Evolutionary conservation across 2,329 filamentous ascomycete species (phyloP), one percentile per base, ranked within the genome.

Genomic region (Lecanosticta acicola): DNA sequence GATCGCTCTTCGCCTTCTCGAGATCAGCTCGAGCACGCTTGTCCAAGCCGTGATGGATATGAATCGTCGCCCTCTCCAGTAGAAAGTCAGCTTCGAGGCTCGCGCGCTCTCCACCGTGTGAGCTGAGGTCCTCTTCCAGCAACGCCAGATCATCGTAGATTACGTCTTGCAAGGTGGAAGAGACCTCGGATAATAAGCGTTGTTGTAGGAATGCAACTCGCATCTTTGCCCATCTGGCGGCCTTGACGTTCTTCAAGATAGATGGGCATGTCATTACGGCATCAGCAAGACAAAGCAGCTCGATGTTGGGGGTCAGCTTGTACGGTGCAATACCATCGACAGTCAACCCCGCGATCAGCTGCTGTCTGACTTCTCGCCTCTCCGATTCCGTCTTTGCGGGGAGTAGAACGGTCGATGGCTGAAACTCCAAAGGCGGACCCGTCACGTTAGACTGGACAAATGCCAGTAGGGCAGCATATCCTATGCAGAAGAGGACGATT

Each of bases 391-490:
- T 63, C 20, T 69, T 66, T n/a, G 69, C 57, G 1, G 76, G 74
- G 3, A 84, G 59, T 4, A 83, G 53, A 1, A 70, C 53, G 10
- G 74, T 67, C 3, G 74, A 68, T 2, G 76, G 67, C 18, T 67
- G 67, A 60, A 81, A 83, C 0, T 73, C 69, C n/a, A 94, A 71
- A 0, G 88, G 83, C 1, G 90, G 90, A 0, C 90, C 90, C 3
- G 90, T 95, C 43, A 94, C 85, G 62, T 88, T 95, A 1, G 81
- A 81, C 65, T 96, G 90, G 13, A 95, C 68, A 63, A 95, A 96
- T 9, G 83, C 79, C 60, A 87, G 78, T 9, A 95, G 74, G 1
- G 84, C 79, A 1, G 84, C 81, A 39, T 87, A 70, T 8, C 81
- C 86, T 26, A 85, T 70, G 36, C 79, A 70, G 43, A 80, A 69